Conservation (phyloP, 2,329 filamentous ascomycete genomes). For the Trichoderma endophyticum region DNA sequence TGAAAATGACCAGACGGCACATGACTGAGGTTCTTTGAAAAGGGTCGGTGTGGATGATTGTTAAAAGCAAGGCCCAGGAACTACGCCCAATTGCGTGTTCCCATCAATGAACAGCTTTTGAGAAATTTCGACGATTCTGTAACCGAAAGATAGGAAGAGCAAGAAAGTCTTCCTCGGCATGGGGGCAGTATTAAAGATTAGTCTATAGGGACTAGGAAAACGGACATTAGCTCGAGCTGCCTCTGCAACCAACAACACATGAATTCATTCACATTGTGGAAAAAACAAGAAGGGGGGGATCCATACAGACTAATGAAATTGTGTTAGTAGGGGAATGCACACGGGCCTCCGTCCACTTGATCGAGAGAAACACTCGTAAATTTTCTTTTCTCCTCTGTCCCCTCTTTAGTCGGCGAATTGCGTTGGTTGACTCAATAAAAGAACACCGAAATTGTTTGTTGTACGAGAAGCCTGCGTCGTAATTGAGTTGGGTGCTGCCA, state of each 20-base stretch:
- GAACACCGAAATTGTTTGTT: neutral
- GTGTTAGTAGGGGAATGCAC: constrained; percentile 6
- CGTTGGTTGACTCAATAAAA: constrained; percentile 2
- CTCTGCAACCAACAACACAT: neutral
- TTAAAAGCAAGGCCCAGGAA: neutral
- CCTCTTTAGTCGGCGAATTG: neutral
- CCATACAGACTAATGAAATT: neutral
- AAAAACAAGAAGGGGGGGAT: neutral
- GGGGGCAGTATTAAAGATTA: neutral
- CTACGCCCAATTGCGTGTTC: neutral
- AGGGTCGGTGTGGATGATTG: neutral
- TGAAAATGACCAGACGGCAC: constrained; percentile 47
- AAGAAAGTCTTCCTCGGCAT: neutral
- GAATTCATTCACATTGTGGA: neutral
- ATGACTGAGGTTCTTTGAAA: constrained; percentile 28
- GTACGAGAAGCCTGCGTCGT: neutral
- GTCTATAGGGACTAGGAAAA: neutral
- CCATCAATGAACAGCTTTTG: neutral
- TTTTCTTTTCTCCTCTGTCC: neutral
- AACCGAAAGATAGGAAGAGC: neutral
- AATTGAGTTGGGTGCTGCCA: constrained; percentile 7
- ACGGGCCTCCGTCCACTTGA: constrained; percentile 6
- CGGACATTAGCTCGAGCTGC: neutral
- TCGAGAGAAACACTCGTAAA: neutral
- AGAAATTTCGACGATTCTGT: neutral